These are phyloP conservation scores for Euryodendron excelsum DNA, from an alignment of 148 eudicot species.

Conservation along the genomic window DNA sequence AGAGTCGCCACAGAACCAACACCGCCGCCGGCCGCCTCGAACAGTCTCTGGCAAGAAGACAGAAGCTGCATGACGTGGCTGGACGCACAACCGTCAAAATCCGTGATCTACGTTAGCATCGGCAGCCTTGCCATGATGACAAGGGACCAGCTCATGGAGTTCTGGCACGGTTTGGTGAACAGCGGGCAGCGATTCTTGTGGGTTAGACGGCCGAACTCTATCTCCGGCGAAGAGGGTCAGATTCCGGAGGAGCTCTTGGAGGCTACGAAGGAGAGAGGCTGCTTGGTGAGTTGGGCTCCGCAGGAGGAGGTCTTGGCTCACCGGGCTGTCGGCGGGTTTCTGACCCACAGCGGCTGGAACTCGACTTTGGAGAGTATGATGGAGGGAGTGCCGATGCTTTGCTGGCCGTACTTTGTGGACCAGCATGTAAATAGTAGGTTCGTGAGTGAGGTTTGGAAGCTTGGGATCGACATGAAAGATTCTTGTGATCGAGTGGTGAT, in stretches of 20 bases:
- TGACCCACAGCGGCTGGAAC: slow-evolving; percentile 50
- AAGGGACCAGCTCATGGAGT: slow-evolving; percentile 19
- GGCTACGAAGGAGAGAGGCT: slow-evolving; percentile 26
- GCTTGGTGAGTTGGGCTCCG: slow-evolving; percentile 35
- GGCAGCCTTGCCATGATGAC: slow-evolving; percentile 29
- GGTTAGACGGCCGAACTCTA: slow-evolving; percentile 25
- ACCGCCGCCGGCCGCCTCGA: neutral
- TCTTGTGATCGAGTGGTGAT: slow-evolving; percentile 25
- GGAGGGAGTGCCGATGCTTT: slow-evolving; percentile 41
- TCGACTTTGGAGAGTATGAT: slow-evolving; percentile 39
- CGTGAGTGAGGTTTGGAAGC: slow-evolving; percentile 41
- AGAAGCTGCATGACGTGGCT: slow-evolving; percentile 27
- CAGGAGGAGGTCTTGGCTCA: slow-evolving; percentile 41
- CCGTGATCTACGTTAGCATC: slow-evolving; percentile 29
- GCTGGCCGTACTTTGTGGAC: slow-evolving; percentile 42
- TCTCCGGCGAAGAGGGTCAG: neutral
- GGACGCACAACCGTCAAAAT: slow-evolving; percentile 16
- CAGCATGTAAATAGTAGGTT: slow-evolving; percentile 40
- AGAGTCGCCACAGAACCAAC: neutral
- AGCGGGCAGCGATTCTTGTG: slow-evolving; percentile 30
- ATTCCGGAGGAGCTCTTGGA: slow-evolving; percentile 16
- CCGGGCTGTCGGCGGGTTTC: slow-evolving; percentile 32
- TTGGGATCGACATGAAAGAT: slow-evolving; percentile 43
- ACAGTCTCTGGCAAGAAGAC: slow-evolving; percentile 30
- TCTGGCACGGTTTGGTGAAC: slow-evolving; percentile 31